phyloP scores from a whole-genome alignment of 768 basidiomycete genomes.

The Vararia minispora region DNA sequence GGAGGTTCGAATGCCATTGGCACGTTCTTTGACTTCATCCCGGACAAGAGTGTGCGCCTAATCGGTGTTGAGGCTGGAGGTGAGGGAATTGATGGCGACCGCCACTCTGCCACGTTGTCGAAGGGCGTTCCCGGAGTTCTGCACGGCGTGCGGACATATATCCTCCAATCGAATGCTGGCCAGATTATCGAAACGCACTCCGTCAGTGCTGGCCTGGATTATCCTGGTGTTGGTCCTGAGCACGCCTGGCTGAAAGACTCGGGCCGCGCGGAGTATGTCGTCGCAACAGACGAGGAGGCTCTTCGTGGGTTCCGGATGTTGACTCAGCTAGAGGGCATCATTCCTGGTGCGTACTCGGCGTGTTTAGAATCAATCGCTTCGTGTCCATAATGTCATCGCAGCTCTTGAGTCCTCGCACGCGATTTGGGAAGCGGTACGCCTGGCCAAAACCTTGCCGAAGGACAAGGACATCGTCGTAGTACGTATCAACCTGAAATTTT shows the following conservation, averaged over 20 bases:
- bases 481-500: constrained; percentile 23
- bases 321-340: constrained; percentile 94
- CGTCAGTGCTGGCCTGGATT: constrained; percentile 91
- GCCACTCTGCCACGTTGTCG: constrained; percentile 88
- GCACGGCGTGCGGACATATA: constrained; percentile 92
- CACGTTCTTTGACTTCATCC: constrained; percentile 94
- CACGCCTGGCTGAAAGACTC: constrained; percentile 97
- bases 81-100: constrained; percentile 79
- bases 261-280: constrained; percentile 86
- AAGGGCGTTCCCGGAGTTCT: constrained; percentile 90
- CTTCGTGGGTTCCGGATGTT: constrained; percentile 84
- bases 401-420: constrained; percentile 95
- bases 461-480: constrained; percentile 88
- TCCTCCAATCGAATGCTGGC: constrained; percentile 79
- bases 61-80: constrained; percentile 97
- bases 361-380: not conserved
- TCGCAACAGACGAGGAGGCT: constrained; percentile 90
- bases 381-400: constrained; percentile 19
- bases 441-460: constrained; percentile 77
- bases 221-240: constrained; percentile 96
- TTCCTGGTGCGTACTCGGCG: constrained; percentile 54
- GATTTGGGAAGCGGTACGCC: constrained; percentile 81
- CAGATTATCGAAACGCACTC: constrained; percentile 98
- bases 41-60: constrained; percentile 73
- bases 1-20: constrained; percentile 98